Base-by-base conservation (phyloP, 2,329 filamentous ascomycete genomes). In the Penicillium sp. region DNA sequence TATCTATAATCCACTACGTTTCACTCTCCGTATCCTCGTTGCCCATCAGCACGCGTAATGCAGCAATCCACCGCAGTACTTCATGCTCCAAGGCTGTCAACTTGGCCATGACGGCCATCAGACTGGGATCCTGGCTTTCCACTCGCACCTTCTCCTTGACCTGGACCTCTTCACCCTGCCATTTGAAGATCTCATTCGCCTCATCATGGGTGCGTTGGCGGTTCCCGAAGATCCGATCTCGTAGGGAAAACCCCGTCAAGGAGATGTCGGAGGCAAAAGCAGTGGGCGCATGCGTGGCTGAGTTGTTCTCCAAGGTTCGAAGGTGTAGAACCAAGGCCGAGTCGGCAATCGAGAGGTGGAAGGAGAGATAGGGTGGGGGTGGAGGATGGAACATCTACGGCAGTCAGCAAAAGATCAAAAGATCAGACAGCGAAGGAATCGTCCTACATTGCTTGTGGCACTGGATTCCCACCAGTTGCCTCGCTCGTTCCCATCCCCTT, bases 101-200 rank as follows among this genome's bases (percentile, higher is more conserved):
- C 66, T 95, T 95, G 4, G 87, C 83, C 61, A 85, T 82, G 22
- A 92, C 72, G 23, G 85, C 83, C 60, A 95, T 80, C 48, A 95
- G 61, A 52, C 80, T 89, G 1, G 90, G 90, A 61, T 96, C 89
- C 38, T 88, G 85, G 54, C 80, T 90, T 63, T 95, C 89, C 2
- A 95, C 82, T 27, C 84, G 75, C 3, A 95, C 77, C 68, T 95
- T 95, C 61, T 95, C 90, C 50, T 82, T 80, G 30, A 96, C 90
- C 47, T 79, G 82, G 2, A 95, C 88, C 44, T 92, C 80, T 39
- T 79, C 74, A 3, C 77, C 76, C 10, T 68, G 70, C 64, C 76
- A 95, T 3, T 69, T 71, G 61, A 94, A 95, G 0, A 84, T 69
- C 25, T 80, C 75, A 43, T 90, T 84, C 47, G 82, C 80, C 64